These are phyloP conservation scores for Dissophora ornata DNA, from an alignment of 192 early-diverging fungal genomes.

Conservation along the genomic window DNA sequence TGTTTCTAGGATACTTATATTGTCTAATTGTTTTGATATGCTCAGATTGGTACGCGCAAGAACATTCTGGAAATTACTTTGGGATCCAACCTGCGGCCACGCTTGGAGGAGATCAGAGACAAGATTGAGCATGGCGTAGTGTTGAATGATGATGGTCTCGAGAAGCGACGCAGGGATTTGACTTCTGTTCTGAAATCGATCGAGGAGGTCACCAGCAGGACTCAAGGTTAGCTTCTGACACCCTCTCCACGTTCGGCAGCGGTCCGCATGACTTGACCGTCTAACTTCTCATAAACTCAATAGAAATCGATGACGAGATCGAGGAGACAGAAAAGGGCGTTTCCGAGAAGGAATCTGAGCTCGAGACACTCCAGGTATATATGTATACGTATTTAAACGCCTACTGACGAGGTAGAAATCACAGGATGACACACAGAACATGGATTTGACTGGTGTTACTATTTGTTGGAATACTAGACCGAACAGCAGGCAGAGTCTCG, in stretches of 20 bases:
- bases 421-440: too few relatives aligned
- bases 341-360: slow-evolving; percentile 31
- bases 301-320: slow-evolving; percentile 58
- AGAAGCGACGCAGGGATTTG: slow-evolving; percentile 42
- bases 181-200: slow-evolving; percentile 26
- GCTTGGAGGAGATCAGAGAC: slow-evolving; percentile 72
- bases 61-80: slow-evolving; percentile 80
- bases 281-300: too few relatives aligned
- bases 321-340: slow-evolving; percentile 21
- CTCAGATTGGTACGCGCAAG: slow-evolving; percentile 36
- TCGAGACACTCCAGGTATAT: slow-evolving; percentile 48
- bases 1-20: too few relatives aligned
- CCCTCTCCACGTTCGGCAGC: too few relatives aligned
- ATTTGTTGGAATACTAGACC: too few relatives aligned
- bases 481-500: slow-evolving; percentile 63
- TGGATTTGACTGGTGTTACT: too few relatives aligned
- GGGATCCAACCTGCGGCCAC: slow-evolving; percentile 72
- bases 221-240: slow-evolving; percentile 60
- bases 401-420: too few relatives aligned
- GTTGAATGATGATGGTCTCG: slow-evolving; percentile 59
- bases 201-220: slow-evolving; percentile 41
- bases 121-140: slow-evolving; percentile 65
- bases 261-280: too few relatives aligned
- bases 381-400: too few relatives aligned
- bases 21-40: slow-evolving; percentile 10